A percentile compares a stretch with the other conserved stretches of the same genome.
These are phyloP conservation scores for Diaporthe citrichinensis DNA, from an alignment of 2,329 filamentous ascomycete genomes.

Conservation along the genomic window DNA sequence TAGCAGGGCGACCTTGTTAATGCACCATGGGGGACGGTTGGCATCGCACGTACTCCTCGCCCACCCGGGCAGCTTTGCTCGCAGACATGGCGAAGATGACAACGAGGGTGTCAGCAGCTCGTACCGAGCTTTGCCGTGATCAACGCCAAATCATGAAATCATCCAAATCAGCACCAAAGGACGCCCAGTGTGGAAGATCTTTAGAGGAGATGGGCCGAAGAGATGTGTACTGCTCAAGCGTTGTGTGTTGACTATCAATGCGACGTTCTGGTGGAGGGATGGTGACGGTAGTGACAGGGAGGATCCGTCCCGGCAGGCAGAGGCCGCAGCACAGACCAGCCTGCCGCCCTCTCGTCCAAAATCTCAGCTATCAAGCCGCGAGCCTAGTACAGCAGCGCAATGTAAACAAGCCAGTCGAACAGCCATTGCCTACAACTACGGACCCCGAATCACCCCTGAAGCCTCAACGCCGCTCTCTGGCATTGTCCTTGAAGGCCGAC, in stretches of 20 bases:
- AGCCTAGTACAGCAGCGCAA: neutral
- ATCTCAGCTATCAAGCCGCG: conserved; percentile 23
- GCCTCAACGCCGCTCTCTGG: neutral
- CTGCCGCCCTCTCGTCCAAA: conserved; percentile 23
- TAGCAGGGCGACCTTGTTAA: neutral
- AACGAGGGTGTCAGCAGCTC: conserved; percentile 39
- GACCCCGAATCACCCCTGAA: neutral
- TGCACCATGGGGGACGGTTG: neutral
- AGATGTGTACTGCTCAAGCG: neutral
- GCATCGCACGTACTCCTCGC: conserved; percentile 68
- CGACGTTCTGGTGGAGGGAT: conserved; percentile 29
- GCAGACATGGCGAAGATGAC: conserved; percentile 63
- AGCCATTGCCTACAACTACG: neutral
- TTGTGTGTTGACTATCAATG: conserved; percentile 18
- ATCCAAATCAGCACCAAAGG: conserved; percentile 31
- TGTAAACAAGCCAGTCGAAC: conserved; percentile 20
- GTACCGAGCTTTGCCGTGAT: conserved; percentile 41
- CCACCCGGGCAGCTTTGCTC: conserved; percentile 72
- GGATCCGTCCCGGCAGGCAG: conserved; percentile 35
- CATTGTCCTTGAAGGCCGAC: conserved; percentile 39
- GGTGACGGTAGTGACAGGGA: conserved; percentile 16
- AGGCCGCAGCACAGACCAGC: conserved; percentile 34
- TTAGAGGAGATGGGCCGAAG: neutral
- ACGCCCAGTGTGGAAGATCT: neutral
- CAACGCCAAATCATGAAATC: conserved; percentile 41